These are phyloP conservation scores for Aspergillus alliaceus DNA, from an alignment of 2,329 filamentous ascomycete genomes.

Conservation along the genomic window DNA sequence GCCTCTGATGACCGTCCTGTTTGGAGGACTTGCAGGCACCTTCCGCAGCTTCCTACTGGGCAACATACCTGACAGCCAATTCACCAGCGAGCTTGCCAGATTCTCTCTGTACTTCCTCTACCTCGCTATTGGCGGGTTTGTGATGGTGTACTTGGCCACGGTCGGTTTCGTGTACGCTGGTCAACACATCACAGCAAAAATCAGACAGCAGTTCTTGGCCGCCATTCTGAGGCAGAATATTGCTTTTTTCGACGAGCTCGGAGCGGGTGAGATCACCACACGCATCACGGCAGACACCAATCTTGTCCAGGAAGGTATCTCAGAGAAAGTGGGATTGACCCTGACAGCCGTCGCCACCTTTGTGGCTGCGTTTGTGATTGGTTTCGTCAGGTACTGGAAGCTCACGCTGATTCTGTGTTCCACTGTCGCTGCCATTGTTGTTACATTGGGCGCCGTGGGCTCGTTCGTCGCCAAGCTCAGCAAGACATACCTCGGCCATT, in stretches of 20 bases:
- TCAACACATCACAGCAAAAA: conserved; percentile 68
- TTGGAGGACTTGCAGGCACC: background rate
- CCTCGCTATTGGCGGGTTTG: conserved; percentile 70
- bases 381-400: conserved; percentile 81
- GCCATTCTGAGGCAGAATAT: conserved; percentile 79
- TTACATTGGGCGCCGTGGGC: conserved; percentile 60
- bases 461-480: background rate
- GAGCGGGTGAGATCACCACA: conserved; percentile 80
- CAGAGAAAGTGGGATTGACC: conserved; percentile 72
- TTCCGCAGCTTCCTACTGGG: background rate
- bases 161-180: conserved; percentile 79
- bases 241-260: conserved; percentile 80
- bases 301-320: conserved; percentile 80
- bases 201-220: conserved; percentile 72
- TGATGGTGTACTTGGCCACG: conserved; percentile 71
- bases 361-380: conserved; percentile 75
- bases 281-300: conserved; percentile 84
- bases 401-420: conserved; percentile 75
- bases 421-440: conserved; percentile 67
- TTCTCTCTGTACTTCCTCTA: conserved; percentile 51
- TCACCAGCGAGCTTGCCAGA: background rate
- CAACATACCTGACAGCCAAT: background rate
- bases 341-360: conserved; percentile 71
- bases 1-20: background rate
- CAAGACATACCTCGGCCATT: background rate